phyloP scores from a whole-genome alignment of 2,329 filamentous ascomycete genomes.

The Coniochaeta sp. region DNA sequence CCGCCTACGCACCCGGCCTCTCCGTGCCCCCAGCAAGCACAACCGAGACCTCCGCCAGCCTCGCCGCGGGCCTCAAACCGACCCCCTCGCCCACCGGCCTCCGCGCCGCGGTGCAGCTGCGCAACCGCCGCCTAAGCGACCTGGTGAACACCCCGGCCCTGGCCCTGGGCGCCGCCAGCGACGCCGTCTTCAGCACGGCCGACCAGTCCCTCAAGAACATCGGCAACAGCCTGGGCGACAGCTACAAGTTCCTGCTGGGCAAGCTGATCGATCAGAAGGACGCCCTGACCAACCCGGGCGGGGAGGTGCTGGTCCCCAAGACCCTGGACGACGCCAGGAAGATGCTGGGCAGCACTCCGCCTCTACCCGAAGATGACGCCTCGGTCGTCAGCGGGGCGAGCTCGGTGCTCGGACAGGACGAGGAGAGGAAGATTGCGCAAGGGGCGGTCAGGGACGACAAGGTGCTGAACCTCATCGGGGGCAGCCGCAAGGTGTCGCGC shows the following conservation, averaged over 20 bases:
- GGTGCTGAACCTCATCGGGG: slow-evolving; percentile 63
- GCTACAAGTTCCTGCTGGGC: slow-evolving; percentile 88
- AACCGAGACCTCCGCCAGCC: slow-evolving; percentile 19
- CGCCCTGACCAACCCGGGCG: slow-evolving; percentile 25
- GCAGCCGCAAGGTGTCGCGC: slow-evolving; percentile 45
- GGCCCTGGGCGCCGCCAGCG: slow-evolving; percentile 73
- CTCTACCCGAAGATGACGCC: slow-evolving; percentile 52
- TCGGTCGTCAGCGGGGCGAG: slow-evolving; percentile 49
- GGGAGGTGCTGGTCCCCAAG: slow-evolving; percentile 62
- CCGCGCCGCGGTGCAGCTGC: slow-evolving; percentile 36
- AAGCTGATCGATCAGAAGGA: slow-evolving; percentile 68
- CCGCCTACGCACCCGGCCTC: slow-evolving; percentile 42
- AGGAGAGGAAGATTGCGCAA: slow-evolving; percentile 15
- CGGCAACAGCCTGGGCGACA: slow-evolving; percentile 80
- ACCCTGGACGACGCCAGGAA: slow-evolving; percentile 90
- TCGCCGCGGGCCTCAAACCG: slow-evolving; percentile 23
- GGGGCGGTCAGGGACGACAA: slow-evolving; percentile 50
- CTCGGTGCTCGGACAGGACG: slow-evolving; percentile 29
- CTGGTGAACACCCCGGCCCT: slow-evolving; percentile 79
- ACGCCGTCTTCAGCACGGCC: slow-evolving; percentile 78
- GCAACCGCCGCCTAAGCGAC: slow-evolving; percentile 74
- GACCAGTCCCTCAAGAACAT: slow-evolving; percentile 92
- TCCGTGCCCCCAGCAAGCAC: slow-evolving; percentile 22
- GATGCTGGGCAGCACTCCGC: slow-evolving; percentile 70
- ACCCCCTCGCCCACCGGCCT: slow-evolving; percentile 31